Evolutionary conservation across 768 basidiomycete genomes (phyloP), one percentile per base, ranked within the genome.

Genomic region (Leccinellum albellum): DNA sequence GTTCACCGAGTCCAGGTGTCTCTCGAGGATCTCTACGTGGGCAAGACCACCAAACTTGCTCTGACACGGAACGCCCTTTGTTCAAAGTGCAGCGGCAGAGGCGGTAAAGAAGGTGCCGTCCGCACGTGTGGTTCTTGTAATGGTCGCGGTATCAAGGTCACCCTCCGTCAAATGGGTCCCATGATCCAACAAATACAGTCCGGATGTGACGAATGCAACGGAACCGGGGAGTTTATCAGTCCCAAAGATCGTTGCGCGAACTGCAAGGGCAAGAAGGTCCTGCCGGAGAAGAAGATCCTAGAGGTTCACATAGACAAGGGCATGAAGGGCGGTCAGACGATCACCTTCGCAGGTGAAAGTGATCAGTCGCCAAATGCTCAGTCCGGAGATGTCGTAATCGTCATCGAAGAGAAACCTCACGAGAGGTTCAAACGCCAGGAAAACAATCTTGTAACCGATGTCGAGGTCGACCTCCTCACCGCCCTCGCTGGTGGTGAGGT

Each of bases 161-260:
- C 89, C 51, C 77, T 98, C 59, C 90, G 97, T 59, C 97, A 98
- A 73, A 91, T 99, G 85, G 97, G 97, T 26, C 97, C 97, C 5
- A 99, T 99, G 97, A 92, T 99, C 65, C 97, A 99, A 75, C 96
- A 99, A 76, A 91, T 98, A 64, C 97, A 98, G 72, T 91, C 93
- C 53, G 81, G 86, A 46, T 99, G 97, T 78, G 86, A 88, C 70
- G 97, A 98, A 15, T 99, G 97, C 73, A 83, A 80, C 51, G 97
- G 92, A 15, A 83, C 86, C n/a, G 97, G 97, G 63, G 96, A 99
- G 74, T 80, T 94, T 65, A 97, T 99, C 79, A 94, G 93, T 72
- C 69, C 76, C 55, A 98, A 94, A 73, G 94, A 98, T 78, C 82
- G 89, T 58, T 99, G 97, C 83, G 82, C 85, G 70, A 78, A 77